Conservation (phyloP, 2,329 filamentous ascomycete species). For the Nothopassalora personata region DNA sequence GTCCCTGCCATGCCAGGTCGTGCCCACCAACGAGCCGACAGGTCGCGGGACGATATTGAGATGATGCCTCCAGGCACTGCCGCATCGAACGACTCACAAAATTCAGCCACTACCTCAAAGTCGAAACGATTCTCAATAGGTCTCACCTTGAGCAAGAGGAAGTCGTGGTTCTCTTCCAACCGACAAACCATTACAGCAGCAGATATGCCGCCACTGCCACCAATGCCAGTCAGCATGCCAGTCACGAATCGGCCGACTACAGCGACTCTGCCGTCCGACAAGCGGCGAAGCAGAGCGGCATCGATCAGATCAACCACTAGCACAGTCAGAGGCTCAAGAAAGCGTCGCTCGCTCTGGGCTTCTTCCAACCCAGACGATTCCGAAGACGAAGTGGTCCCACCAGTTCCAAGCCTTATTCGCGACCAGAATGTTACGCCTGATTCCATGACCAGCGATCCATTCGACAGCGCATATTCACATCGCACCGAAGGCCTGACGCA, state of each 20-base stretch:
- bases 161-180: conserved; percentile 9
- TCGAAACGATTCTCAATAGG: background rate
- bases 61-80: background rate
- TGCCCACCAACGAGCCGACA: background rate
- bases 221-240: conserved; percentile 11
- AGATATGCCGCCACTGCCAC: conserved; percentile 11
- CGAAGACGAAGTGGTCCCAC: conserved; percentile 15
- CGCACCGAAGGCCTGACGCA: background rate
- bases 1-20: conserved; percentile 19
- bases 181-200: conserved; percentile 7
- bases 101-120: background rate
- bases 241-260: conserved; percentile 10
- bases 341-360: conserved; percentile 19
- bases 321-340: conserved; percentile 9
- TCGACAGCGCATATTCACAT: background rate
- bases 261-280: conserved; percentile 11
- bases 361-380: conserved; percentile 23
- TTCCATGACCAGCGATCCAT: conserved; percentile 9
- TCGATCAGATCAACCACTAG: conserved; percentile 12
- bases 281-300: conserved; percentile 11
- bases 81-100: background rate
- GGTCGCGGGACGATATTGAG: background rate
- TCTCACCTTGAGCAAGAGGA: conserved; percentile 1
- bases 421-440: conserved; percentile 11
- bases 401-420: conserved; percentile 17